Evolutionary conservation across 805 yeast species (phyloP).

Genomic region (Grigorovia humatica): DNA sequence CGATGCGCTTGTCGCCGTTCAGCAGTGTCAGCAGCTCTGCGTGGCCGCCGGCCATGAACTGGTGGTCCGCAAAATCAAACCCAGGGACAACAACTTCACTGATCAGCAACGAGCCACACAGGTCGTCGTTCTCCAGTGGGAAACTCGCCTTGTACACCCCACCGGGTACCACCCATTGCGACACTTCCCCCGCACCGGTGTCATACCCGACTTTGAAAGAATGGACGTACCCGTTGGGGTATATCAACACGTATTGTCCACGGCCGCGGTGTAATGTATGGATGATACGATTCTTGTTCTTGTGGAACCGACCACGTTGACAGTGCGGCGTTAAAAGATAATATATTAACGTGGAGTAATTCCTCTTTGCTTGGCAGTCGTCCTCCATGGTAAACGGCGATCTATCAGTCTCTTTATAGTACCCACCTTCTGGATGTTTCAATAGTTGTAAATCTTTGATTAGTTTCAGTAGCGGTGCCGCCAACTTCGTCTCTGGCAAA

Average conservation of each 20-base stretch:
- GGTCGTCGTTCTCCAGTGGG: conserved; percentile 31
- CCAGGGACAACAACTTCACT: conserved; percentile 57
- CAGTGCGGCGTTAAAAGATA: conserved; percentile 42
- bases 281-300: conserved; percentile 41
- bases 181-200: conserved; percentile 35
- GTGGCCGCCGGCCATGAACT: conserved; percentile 31
- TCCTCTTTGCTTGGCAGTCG: conserved; percentile 17
- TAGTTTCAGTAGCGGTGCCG: conserved; percentile 9
- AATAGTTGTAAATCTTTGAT: conserved; percentile 30
- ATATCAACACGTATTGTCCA: conserved; percentile 44
- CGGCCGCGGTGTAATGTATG: conserved; percentile 47
- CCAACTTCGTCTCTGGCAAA: neutral
- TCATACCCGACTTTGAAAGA: conserved; percentile 46
- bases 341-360: conserved; percentile 42
- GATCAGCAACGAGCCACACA: conserved; percentile 34
- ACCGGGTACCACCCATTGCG: conserved; percentile 58
- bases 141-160: conserved; percentile 50
- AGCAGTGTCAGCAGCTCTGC: conserved; percentile 30
- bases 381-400: conserved; percentile 32
- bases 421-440: conserved; percentile 49
- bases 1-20: neutral
- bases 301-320: conserved; percentile 43
- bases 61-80: conserved; percentile 45
- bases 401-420: conserved; percentile 46
- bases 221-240: conserved; percentile 41